Conservation (phyloP, 2,329 filamentous ascomycete species). For the Atkinsonella texensis region DNA sequence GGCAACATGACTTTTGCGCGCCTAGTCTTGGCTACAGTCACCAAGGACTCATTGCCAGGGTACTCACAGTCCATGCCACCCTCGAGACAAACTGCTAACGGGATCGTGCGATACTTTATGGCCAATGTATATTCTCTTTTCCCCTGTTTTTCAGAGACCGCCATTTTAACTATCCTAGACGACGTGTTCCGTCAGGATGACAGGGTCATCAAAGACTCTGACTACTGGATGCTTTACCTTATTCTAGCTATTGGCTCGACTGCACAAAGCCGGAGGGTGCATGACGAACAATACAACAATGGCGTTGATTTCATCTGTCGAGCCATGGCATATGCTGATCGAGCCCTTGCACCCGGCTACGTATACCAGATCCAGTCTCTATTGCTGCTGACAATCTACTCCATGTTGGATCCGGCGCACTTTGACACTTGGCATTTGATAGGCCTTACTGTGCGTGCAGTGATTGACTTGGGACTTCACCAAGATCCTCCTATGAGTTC, state of each 20-base stretch:
- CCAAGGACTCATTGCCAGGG: constrained; percentile 58
- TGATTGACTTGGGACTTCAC: constrained; percentile 83
- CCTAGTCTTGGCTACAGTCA: constrained; percentile 72
- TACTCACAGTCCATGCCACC: constrained; percentile 53
- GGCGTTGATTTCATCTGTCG: constrained; percentile 45
- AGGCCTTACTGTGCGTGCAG: constrained; percentile 76
- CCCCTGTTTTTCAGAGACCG: constrained; percentile 72
- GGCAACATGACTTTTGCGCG: constrained; percentile 88
- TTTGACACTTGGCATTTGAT: constrained; percentile 93
- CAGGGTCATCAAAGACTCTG: constrained; percentile 51
- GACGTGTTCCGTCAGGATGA: constrained; percentile 64
- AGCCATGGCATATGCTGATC: constrained; percentile 68
- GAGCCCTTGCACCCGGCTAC: constrained; percentile 75
- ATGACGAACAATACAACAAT: constrained; percentile 49
- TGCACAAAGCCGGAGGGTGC: constrained; percentile 57
- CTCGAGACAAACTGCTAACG: constrained; percentile 52
- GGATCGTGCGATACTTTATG: constrained; percentile 73
- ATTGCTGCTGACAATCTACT: constrained; percentile 75
- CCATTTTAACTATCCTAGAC: constrained; percentile 66
- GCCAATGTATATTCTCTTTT: constrained; percentile 68
- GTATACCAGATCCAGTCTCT: constrained; percentile 79
- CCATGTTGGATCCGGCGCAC: constrained; percentile 78
- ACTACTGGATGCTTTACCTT: constrained; percentile 82
- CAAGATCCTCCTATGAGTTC: constrained; percentile 73
- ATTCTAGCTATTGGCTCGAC: constrained; percentile 74